Percentiles rank a stretch among this genome's conserved stretches.
Conservation (phyloP, 805 yeast species). For the Scheffersomyces spartinae region DNA sequence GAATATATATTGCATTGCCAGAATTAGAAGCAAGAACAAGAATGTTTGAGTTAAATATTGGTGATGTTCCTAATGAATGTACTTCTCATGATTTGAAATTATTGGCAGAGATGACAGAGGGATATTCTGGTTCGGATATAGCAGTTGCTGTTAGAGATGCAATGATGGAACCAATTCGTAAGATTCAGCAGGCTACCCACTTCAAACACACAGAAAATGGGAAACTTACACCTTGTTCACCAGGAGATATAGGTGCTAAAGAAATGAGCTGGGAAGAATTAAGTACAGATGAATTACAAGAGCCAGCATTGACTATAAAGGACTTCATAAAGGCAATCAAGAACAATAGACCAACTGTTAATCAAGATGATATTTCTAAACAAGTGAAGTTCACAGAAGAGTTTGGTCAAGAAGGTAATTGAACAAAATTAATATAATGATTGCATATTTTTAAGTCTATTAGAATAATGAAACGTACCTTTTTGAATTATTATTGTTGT, state of each 20-base stretch:
- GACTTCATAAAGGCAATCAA: conserved; percentile 91
- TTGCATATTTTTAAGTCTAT: too few species aligned
- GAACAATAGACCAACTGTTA: conserved; percentile 90
- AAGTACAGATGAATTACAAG: conserved; percentile 77
- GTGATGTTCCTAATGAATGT: conserved; percentile 75
- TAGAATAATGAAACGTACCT: too few species aligned
- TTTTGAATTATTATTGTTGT: too few species aligned
- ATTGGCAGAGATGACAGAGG: conserved; percentile 89
- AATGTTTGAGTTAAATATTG: conserved; percentile 92
- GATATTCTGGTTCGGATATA: conserved; percentile 95
- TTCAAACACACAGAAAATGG: conserved; percentile 47
- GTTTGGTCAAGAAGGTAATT: conserved; percentile 96
- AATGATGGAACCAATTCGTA: conserved; percentile 93
- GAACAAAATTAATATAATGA: too few species aligned
- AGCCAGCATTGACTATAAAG: conserved; percentile 80
- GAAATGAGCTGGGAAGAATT: conserved; percentile 94
- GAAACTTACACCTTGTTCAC: conserved; percentile 85
- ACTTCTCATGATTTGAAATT: conserved; percentile 61
- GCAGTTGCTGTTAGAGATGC: conserved; percentile 97
- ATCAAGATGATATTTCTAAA: conserved; percentile 65
- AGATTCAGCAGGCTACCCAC: conserved; percentile 93
- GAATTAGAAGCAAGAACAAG: conserved; percentile 84
- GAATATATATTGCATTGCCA: conserved; percentile 92
- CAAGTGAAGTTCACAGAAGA: conserved; percentile 86
- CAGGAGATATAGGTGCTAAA: conserved; percentile 79